These are phyloP conservation scores for Pythium oligandrum DNA, from an alignment of 352 stramenopile genomes.

Conservation along the genomic window DNA sequence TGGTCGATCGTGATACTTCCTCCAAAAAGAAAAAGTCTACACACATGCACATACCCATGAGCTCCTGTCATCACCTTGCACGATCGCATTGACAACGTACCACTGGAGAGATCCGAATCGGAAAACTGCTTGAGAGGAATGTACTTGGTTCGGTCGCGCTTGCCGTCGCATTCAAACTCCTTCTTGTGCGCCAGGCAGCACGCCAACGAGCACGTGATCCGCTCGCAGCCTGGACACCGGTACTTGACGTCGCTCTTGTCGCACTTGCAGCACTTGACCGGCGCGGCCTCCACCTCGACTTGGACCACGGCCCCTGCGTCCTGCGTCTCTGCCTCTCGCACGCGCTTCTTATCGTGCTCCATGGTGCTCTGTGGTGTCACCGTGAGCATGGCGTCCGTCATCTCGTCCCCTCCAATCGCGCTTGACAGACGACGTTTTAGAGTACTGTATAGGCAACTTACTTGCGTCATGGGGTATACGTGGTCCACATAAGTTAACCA, in stretches of 20 bases:
- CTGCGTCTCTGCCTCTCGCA: conserved; percentile 14
- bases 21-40: conserved; percentile 41
- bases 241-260: conserved; percentile 65
- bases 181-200: conserved; percentile 84
- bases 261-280: conserved; percentile 41
- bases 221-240: conserved; percentile 78
- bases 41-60: background rate
- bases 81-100: conserved; percentile 15
- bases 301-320: background rate
- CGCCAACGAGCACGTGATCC: conserved; percentile 73
- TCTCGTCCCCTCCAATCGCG: background rate
- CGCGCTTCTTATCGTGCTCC: conserved; percentile 25
- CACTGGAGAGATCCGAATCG: conserved; percentile 73
- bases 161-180: conserved; percentile 73
- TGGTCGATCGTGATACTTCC: conserved; percentile 27
- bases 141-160: conserved; percentile 81
- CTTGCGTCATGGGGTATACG: too few relatives aligned
- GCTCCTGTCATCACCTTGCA: background rate
- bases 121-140: conserved; percentile 66
- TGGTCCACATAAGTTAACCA: too few relatives aligned
- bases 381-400: conserved; percentile 6
- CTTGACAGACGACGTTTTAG: too few relatives aligned
- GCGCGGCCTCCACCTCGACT: conserved; percentile 3
- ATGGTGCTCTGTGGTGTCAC: conserved; percentile 1
- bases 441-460: too few relatives aligned